Base-by-base conservation (phyloP, 768 basidiomycete species). In the Leucosporidium scottii region DNA sequence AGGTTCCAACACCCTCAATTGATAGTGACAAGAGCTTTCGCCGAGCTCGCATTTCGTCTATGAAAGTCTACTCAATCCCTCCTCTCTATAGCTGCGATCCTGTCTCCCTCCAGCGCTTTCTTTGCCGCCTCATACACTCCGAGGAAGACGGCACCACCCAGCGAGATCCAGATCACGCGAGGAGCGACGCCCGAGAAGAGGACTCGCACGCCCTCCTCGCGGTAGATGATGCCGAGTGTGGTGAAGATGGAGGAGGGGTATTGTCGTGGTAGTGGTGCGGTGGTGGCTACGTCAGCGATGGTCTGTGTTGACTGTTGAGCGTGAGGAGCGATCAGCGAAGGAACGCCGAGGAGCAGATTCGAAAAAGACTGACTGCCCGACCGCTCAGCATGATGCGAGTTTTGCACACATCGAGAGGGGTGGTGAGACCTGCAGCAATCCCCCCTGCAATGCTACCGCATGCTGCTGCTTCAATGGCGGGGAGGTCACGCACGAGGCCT, bases 391-490 rank as follows among this genome's bases (percentile, higher is more conserved):
- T 99, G 54, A 96, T 88, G 23, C 96, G 84, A 1, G 96, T 99
- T 78, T 99, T 99, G 44, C 96, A 83, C 3, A 98, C 96, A 75
- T 99, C 96, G 36, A 99, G 81, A 1, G 96, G 96, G 0, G 96
- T 98, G 2, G 96, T 98, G 47, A 88, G 72, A 0, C 87, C 90
- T 1, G 93, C 94, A 8, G 93, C 93, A 31, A 90, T 80, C 0
- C 89, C 94, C 12, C 96, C 96, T 0, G 96, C 89, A 56, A 94
- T 81, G 75, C 88, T 90, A 4, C 94, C 96, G 74, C 94, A 98
- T 5, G 87, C 70, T 0, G 93, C 93, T 0, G 81, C 81, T 65
- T 83, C 78, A 34, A 77, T 75, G 13, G 81, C 76, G 6, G 76
- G 74, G 2, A 60, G 91, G 78, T 54, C 82, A 81, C 68, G 62